Evolutionary conservation across 345 rosid genomes (phyloP).

Genomic region (Salix viminalis): DNA sequence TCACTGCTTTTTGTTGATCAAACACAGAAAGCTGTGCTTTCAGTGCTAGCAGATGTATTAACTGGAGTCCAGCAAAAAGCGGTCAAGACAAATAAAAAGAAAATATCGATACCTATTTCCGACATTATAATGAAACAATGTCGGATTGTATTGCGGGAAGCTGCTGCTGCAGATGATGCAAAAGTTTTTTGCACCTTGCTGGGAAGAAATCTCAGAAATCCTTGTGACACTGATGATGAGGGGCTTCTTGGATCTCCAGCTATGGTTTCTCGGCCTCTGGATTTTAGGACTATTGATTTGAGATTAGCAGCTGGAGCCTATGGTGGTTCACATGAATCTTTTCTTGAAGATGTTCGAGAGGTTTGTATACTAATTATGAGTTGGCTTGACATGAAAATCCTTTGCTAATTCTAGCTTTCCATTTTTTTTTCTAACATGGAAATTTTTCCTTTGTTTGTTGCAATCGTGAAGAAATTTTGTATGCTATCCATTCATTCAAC

Average conservation of each 20-base stretch:
- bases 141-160: conserved; percentile 68
- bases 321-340: conserved; percentile 80
- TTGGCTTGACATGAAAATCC: not conserved
- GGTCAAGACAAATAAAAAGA: conserved; percentile 53
- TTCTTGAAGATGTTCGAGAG: conserved; percentile 94
- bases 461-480: not conserved
- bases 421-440: not conserved
- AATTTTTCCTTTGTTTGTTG: conserved; percentile 4
- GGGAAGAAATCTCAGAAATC: conserved; percentile 68
- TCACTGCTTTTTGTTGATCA: conserved; percentile 31
- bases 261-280: conserved; percentile 90
- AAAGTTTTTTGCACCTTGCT: conserved; percentile 83
- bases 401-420: conserved; percentile 10
- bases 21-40: conserved; percentile 95
- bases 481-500: not conserved
- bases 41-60: conserved; percentile 67
- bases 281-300: conserved; percentile 93
- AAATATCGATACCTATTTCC: conserved; percentile 48
- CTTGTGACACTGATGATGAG: conserved; percentile 80
- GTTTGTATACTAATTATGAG: conserved; percentile 32
- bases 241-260: conserved; percentile 97
- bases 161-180: conserved; percentile 79
- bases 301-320: conserved; percentile 90
- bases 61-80: conserved; percentile 46
- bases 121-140: conserved; percentile 86